Conservation (phyloP, 495 filamentous ascomycete species). For the Neurospora sp. region DNA sequence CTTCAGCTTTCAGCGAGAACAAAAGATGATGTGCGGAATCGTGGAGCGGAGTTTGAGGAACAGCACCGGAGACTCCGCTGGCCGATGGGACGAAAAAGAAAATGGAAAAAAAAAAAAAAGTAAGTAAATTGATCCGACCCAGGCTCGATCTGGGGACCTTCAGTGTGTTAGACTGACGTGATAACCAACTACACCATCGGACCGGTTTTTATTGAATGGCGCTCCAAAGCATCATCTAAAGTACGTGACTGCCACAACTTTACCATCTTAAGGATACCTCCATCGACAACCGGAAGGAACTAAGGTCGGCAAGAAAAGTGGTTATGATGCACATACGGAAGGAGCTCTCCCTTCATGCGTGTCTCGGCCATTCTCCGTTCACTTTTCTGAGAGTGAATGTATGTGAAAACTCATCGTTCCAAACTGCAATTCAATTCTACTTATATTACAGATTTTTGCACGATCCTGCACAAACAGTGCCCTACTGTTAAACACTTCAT, state of each 20-base stretch:
- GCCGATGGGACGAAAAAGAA: background rate
- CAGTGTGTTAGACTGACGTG: background rate
- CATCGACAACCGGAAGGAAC: background rate
- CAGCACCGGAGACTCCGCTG: background rate
- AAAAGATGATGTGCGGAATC: background rate
- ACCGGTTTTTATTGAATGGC: background rate
- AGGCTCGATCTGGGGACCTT: background rate
- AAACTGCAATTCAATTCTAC: background rate
- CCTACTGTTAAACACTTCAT: background rate
- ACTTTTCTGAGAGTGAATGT: background rate
- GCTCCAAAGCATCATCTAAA: background rate
- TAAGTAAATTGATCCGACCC: background rate
- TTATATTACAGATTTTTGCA: background rate
- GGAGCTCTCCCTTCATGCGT: background rate
- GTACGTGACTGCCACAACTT: background rate
- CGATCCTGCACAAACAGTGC: background rate
- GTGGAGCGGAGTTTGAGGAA: too few species aligned
- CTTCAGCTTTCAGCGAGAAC: background rate
- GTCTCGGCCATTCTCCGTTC: background rate
- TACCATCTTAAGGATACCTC: background rate
- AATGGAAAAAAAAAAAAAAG: background rate
- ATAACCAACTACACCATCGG: background rate
- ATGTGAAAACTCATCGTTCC: background rate
- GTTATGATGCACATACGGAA: background rate
- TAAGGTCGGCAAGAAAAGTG: background rate